These are phyloP conservation scores for Teunomyces atbi DNA, from an alignment of 805 yeast species.

Conservation along the genomic window DNA sequence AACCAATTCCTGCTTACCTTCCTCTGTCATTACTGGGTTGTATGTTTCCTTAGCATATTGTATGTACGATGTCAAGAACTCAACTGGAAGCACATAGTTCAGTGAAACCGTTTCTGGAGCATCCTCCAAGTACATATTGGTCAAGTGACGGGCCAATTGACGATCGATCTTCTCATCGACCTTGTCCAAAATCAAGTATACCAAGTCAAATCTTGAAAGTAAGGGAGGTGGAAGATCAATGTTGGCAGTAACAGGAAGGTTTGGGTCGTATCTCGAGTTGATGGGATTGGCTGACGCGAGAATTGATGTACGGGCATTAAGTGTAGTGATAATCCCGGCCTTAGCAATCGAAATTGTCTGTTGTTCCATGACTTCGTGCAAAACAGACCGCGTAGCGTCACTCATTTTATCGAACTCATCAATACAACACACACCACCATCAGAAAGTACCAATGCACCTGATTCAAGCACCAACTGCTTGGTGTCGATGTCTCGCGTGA, in stretches of 20 bases:
- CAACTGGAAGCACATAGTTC: slow-evolving; percentile 76
- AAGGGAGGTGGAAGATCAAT: slow-evolving; percentile 97
- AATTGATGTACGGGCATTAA: slow-evolving; percentile 94
- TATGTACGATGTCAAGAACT: slow-evolving; percentile 82
- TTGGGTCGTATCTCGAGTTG: slow-evolving; percentile 93
- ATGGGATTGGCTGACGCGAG: slow-evolving; percentile 97
- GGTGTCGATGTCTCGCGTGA: slow-evolving; percentile 91
- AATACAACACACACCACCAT: slow-evolving; percentile 98
- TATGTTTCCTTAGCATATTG: slow-evolving; percentile 89
- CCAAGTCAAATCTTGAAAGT: slow-evolving; percentile 91
- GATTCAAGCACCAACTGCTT: slow-evolving; percentile 89
- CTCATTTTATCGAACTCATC: slow-evolving; percentile 99
- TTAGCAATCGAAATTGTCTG: slow-evolving; percentile 97
- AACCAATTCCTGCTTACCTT: slow-evolving; percentile 82
- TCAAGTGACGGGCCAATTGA: slow-evolving; percentile 84
- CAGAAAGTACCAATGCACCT: slow-evolving; percentile 95
- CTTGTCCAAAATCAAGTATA: slow-evolving; percentile 86
- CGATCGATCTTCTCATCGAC: slow-evolving; percentile 86
- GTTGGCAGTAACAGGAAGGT: slow-evolving; percentile 89
- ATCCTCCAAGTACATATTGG: slow-evolving; percentile 90
- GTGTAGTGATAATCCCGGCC: slow-evolving; percentile 96
- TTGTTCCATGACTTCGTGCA: slow-evolving; percentile 99
- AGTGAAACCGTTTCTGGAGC: slow-evolving; percentile 67
- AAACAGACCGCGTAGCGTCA: slow-evolving; percentile 88
- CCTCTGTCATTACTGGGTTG: slow-evolving; percentile 76